Conservation (phyloP, 2,329 filamentous ascomycete genomes). For the Tolypocladium endophyticum region DNA sequence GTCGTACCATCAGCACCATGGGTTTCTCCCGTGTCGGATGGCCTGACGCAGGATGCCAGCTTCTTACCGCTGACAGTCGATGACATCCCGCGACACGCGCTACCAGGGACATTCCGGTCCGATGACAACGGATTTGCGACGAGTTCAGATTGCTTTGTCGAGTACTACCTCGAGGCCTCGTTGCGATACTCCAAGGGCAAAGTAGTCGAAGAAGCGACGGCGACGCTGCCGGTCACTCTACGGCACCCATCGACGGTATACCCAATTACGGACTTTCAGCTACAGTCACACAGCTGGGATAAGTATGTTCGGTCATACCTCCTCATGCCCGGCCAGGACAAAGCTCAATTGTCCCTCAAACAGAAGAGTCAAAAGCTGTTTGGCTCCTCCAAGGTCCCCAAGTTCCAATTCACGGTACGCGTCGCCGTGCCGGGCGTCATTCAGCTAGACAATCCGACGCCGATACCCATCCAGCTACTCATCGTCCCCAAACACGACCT, state of each 20-base stretch:
- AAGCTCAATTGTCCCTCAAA: constrained; percentile 17
- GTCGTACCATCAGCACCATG: constrained; percentile 10
- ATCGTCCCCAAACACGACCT: constrained; percentile 5
- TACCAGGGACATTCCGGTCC: constrained; percentile 9
- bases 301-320: constrained; percentile 9
- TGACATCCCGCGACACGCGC: constrained; percentile 3
- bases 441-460: constrained; percentile 15
- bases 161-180: constrained; percentile 23
- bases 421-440: constrained; percentile 16
- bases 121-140: neutral
- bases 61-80: constrained; percentile 4
- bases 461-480: constrained; percentile 11
- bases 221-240: constrained; percentile 13
- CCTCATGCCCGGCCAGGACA: constrained; percentile 20
- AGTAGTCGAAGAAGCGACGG: constrained; percentile 2
- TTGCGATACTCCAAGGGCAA: constrained; percentile 7
- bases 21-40: neutral
- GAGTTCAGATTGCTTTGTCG: constrained; percentile 16
- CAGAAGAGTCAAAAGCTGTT: constrained; percentile 22
- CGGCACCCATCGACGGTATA: neutral
- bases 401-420: constrained; percentile 14
- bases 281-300: neutral
- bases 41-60: constrained; percentile 3
- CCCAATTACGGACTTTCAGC: constrained; percentile 9
- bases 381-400: constrained; percentile 20